These are phyloP conservation scores for Aspergillus amoenus DNA, from an alignment of 2,329 filamentous ascomycete species.

Conservation along the genomic window DNA sequence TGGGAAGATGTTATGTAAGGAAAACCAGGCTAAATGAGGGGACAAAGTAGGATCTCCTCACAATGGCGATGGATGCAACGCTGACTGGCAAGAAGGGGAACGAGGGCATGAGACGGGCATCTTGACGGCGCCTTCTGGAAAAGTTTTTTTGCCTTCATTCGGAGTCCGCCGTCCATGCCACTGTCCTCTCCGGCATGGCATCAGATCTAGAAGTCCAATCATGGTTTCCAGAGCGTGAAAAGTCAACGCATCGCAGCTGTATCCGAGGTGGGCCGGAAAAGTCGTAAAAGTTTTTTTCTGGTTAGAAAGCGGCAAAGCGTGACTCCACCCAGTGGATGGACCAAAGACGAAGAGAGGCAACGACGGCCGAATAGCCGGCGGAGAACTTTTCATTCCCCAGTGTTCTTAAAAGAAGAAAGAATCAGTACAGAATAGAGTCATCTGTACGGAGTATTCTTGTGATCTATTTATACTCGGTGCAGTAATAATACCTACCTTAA, in stretches of 20 bases:
- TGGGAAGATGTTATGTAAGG: constrained; percentile 26
- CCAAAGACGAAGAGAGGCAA: not conserved
- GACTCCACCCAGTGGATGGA: not conserved
- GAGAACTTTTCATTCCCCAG: too few relatives aligned
- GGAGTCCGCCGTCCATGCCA: not conserved
- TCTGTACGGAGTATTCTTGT: too few relatives aligned
- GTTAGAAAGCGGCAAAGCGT: constrained; percentile 6
- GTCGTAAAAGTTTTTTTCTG: constrained; percentile 12
- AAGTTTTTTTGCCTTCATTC: not conserved
- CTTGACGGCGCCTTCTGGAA: not conserved
- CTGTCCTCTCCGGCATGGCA: not conserved
- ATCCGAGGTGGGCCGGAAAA: constrained; percentile 13
- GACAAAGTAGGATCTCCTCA: constrained; percentile 3
- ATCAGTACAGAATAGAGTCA: too few relatives aligned
- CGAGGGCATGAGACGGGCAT: not conserved
- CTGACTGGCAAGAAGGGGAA: constrained; percentile 1
- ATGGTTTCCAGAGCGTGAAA: not conserved
- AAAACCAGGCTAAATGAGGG: constrained; percentile 12
- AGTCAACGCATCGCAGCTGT: not conserved
- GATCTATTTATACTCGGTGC: too few relatives aligned
- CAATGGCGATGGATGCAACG: constrained; percentile 13
- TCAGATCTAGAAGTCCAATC: not conserved
- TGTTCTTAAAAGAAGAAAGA: too few relatives aligned
- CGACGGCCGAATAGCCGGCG: not conserved
- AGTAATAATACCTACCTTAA: too few relatives aligned